Conservation (phyloP, 2,329 filamentous ascomycete species). For the Camillea tinctor region DNA sequence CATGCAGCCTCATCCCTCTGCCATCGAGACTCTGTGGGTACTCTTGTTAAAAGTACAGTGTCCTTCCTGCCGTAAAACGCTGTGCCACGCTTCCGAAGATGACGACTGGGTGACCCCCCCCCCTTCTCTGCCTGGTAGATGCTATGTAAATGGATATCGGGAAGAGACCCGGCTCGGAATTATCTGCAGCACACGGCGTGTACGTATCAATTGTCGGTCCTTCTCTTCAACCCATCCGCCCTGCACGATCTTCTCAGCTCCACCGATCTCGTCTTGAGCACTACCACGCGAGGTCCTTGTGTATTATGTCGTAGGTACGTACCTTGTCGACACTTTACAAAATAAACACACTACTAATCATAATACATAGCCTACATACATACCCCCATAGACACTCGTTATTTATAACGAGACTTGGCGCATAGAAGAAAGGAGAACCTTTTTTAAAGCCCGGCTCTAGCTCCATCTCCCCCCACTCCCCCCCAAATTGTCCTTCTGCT, state of each 20-base stretch:
- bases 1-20: not conserved
- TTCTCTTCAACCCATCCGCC: not conserved
- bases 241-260: not conserved
- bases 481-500: too few relatives aligned
- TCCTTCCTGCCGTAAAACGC: not conserved
- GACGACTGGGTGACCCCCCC: not conserved
- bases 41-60: not conserved
- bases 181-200: not conserved
- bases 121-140: not conserved
- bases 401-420: not conserved
- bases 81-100: not conserved
- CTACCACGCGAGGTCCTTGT: not conserved
- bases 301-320: not conserved
- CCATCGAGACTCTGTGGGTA: not conserved
- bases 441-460: too few relatives aligned
- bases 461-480: not conserved
- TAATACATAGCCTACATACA: not conserved
- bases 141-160: not conserved
- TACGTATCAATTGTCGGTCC: constrained; percentile 3
- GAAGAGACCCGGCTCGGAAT: not conserved
- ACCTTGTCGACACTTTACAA: not conserved
- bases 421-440: not conserved
- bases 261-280: not conserved
- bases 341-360: not conserved
- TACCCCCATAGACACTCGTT: not conserved